Evolutionary conservation across 345 rosid species (phyloP), one percentile per base, ranked within the genome.

Genomic region (Draba incana): DNA sequence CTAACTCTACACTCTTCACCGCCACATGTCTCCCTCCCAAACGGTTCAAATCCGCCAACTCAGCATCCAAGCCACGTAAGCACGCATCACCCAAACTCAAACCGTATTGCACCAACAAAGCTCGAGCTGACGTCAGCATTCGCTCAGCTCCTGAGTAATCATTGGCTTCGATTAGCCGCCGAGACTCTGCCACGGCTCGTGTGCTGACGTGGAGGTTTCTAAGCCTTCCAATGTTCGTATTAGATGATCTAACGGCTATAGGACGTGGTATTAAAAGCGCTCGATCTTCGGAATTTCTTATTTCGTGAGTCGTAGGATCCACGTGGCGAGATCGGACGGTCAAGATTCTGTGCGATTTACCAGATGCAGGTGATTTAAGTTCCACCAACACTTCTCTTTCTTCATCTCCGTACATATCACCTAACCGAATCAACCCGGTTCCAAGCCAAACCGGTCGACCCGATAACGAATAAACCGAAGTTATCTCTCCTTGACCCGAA

Each of bases 111-210:
- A 80, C 60, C 76, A 92, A 58, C 64, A 88, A 62, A 2, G 84
- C 83, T 63, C 89, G 85, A 74, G 97, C 92, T 70, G 98, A 86
- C 2, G 86, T 69, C 55, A 92, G 66, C 78, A 89, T 46, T 3
- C 69, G 88, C 62, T 84, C 76, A 38, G 92, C 92, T 14, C 85
- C 92, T 0, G 85, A 77, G 2, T 78, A 76, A 62, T 89, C 91
- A 35, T 71, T 65, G 48, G 70, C 79, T 43, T 85, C 89, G 2
- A 77, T 59, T 38, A 88, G 57, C 45, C 92, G 80, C 46, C 91
- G 80, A n/a, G 97, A 84, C 74, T 92, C 97, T 0, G 91, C 97
- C 1, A 86, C 71, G 0, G 97, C 92, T n/a, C 95, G 84, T 13
- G 83, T 87, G 70, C 81, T 80, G 61, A 89, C 77, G 81, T 92